Conservation (phyloP, 2,329 filamentous ascomycete genomes). For the Neophaeococcomyces aloes region DNA sequence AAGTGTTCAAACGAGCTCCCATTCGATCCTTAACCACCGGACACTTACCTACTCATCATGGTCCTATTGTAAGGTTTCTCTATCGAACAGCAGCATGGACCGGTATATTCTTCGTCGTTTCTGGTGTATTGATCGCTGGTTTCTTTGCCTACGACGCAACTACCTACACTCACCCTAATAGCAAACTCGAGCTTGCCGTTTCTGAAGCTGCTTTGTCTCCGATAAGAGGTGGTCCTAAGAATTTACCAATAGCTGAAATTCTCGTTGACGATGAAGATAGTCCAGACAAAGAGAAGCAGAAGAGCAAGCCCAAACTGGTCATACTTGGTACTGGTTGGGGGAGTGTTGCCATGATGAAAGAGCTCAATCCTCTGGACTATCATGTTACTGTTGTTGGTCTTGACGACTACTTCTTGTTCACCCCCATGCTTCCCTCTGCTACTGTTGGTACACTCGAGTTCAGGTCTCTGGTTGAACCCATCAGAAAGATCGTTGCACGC, state of each 20-base stretch:
- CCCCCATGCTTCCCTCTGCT: constrained; percentile 92
- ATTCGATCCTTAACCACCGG: constrained; percentile 24
- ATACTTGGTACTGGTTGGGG: constrained; percentile 94
- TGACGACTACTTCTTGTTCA: constrained; percentile 95
- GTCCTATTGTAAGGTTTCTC: constrained; percentile 41
- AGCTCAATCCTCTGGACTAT: constrained; percentile 80
- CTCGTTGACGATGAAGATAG: constrained; percentile 82
- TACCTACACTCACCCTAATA: constrained; percentile 68
- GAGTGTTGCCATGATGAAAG: constrained; percentile 81
- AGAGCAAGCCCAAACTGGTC: constrained; percentile 84
- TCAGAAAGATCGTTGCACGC: constrained; percentile 68
- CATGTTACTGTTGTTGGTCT: constrained; percentile 93
- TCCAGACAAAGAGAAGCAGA: constrained; percentile 56
- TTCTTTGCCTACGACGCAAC: constrained; percentile 93
- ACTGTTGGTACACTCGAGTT: constrained; percentile 92
- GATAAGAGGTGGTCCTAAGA: constrained; percentile 78
- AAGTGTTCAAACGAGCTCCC: background rate
- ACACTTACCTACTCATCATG: constrained; percentile 26
- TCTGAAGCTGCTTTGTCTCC: constrained; percentile 74
- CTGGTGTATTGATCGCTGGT: constrained; percentile 58
- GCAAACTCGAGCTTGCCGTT: constrained; percentile 64
- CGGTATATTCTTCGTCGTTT: constrained; percentile 63
- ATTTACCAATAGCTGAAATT: constrained; percentile 79
- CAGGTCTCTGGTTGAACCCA: constrained; percentile 82
- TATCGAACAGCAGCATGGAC: constrained; percentile 61